phyloP scores from a whole-genome alignment of 495 filamentous ascomycete species.

The Penicillium bialowiezense region DNA sequence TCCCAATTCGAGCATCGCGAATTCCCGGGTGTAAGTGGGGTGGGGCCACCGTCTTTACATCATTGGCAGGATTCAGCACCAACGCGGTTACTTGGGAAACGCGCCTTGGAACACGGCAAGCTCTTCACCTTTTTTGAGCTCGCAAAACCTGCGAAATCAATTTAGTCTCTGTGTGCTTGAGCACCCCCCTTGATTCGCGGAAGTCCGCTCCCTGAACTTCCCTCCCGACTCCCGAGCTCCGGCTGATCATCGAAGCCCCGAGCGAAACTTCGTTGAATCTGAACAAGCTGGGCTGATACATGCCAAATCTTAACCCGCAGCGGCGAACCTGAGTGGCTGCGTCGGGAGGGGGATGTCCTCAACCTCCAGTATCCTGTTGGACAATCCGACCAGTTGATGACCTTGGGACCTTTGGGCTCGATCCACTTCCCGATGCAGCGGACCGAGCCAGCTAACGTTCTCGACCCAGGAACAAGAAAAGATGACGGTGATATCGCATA shows the following conservation, averaged over 20 bases:
- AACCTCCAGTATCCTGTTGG: constrained; percentile 1
- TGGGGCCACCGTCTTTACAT: constrained; percentile 10
- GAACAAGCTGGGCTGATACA: neutral
- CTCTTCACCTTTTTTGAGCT: neutral
- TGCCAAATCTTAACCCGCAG: constrained; percentile 4
- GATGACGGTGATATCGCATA: constrained; percentile 11
- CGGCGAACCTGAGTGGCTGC: constrained; percentile 17
- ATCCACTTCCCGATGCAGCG: constrained; percentile 36
- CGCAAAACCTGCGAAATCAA: neutral
- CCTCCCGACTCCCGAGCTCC: constrained; percentile 10
- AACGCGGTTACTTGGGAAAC: constrained; percentile 35
- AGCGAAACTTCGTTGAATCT: constrained; percentile 11
- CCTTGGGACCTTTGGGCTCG: constrained; percentile 4
- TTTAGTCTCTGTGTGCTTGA: neutral
- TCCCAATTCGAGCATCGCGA: constrained; percentile 8
- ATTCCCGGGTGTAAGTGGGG: constrained; percentile 24
- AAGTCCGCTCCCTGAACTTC: constrained; percentile 1
- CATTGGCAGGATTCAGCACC: constrained; percentile 15
- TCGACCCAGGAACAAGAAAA: constrained; percentile 24
- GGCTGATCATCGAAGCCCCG: constrained; percentile 23
- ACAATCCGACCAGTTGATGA: constrained; percentile 1
- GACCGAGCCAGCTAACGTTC: constrained; percentile 32
- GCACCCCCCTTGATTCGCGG: constrained; percentile 9
- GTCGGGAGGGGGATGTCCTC: neutral
- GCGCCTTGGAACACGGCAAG: constrained; percentile 19